Evolutionary conservation across 23 red algal species (phyloP).

Genomic region (Agarophyton chilense): DNA sequence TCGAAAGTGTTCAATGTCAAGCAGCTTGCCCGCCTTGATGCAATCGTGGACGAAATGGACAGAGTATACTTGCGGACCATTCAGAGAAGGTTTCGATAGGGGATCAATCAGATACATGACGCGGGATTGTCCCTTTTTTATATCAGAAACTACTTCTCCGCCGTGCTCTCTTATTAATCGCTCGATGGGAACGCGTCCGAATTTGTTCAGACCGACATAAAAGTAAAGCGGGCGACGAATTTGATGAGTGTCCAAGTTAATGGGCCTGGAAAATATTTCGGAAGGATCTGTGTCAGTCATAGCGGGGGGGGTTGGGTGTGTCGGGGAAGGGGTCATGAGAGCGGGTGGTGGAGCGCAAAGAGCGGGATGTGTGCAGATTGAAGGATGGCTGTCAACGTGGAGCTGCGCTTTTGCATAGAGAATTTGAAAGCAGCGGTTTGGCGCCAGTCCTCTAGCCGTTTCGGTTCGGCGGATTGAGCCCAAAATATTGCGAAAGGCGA

Average conservation of each 20-base stretch:
- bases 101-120: slow-evolving; percentile 2
- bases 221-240: slow-evolving; percentile 28
- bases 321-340: no score
- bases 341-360: no score
- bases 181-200: not conserved
- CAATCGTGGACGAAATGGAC: not conserved
- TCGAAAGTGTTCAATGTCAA: not conserved
- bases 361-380: no score
- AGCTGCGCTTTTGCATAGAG: no score
- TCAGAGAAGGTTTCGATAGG: not conserved
- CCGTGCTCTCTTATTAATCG: not conserved
- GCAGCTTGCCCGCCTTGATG: not conserved
- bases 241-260: not conserved
- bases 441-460: no score
- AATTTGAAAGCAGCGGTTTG: no score
- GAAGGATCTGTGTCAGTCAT: not conserved
- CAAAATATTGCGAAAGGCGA: no score
- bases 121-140: not conserved
- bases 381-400: no score
- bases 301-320: no score
- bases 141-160: not conserved
- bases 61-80: not conserved
- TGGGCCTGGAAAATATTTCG: not conserved
- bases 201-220: slow-evolving; percentile 16
- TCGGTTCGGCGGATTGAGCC: no score